A percentile compares a stretch with the other conserved stretches of the same genome.
phyloP scores from a whole-genome alignment of 2,329 filamentous ascomycete species.

The Sphaerulina musiva region DNA sequence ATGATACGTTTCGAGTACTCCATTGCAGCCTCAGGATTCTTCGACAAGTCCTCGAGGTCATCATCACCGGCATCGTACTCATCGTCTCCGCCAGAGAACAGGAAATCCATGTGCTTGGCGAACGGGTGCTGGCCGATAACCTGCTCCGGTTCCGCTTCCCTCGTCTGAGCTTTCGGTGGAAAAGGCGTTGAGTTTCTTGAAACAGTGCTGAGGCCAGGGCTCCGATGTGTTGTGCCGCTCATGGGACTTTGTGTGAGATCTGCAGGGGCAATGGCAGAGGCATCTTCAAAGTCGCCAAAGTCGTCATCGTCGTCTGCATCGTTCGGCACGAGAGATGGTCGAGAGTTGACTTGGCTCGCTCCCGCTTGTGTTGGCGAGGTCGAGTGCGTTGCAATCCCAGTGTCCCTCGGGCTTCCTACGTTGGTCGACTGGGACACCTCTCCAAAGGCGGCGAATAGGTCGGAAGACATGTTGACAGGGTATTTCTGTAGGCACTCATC shows the following conservation, averaged over 20 bases:
- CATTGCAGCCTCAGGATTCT: constrained; percentile 33
- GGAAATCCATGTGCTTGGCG: constrained; percentile 31
- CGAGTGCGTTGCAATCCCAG: background rate
- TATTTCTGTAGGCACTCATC: no score
- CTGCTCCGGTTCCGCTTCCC: constrained; percentile 6
- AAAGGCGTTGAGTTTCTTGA: background rate
- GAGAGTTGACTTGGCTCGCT: background rate
- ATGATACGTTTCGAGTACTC: constrained; percentile 32
- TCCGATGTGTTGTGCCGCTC: background rate
- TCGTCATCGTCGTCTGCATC: constrained; percentile 36
- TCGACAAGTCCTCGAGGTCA: constrained; percentile 30
- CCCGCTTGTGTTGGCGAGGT: background rate
- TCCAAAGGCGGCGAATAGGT: constrained; percentile 49
- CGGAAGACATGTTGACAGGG: constrained; percentile 44
- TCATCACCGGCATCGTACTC: constrained; percentile 34
- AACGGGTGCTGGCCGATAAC: constrained; percentile 29
- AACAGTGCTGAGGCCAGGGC: constrained; percentile 14
- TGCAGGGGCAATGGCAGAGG: constrained; percentile 13
- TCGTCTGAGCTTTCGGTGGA: constrained; percentile 10
- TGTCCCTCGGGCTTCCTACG: background rate
- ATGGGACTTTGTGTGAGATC: background rate
- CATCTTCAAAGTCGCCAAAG: constrained; percentile 51
- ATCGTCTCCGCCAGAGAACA: constrained; percentile 30
- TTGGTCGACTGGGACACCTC: constrained; percentile 1
- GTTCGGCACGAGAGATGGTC: background rate